A percentile compares a stretch with the other conserved stretches of the same genome.
These are phyloP conservation scores for Pseudogymnoascus sp. DNA, from an alignment of 2,329 filamentous ascomycete genomes.

Conservation along the genomic window DNA sequence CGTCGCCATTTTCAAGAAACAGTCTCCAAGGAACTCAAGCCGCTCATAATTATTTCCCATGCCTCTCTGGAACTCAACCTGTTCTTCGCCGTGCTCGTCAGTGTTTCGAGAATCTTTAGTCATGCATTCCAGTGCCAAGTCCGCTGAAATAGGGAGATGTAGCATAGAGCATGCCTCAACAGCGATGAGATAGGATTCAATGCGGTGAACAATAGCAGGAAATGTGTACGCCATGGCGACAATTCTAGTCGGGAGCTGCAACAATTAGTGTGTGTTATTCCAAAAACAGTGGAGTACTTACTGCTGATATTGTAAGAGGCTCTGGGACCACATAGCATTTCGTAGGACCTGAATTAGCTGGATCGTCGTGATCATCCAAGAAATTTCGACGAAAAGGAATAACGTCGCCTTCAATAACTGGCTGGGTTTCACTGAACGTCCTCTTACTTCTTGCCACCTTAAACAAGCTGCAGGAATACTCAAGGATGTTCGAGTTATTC, in stretches of 20 bases:
- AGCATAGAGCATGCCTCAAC: constrained; percentile 63
- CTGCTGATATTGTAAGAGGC: constrained; percentile 65
- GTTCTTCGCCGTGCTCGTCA: constrained; percentile 58
- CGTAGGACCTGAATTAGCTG: constrained; percentile 26
- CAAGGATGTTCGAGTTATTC: constrained; percentile 56
- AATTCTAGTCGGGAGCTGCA: constrained; percentile 57
- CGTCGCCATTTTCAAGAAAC: constrained; percentile 91
- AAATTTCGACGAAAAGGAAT: constrained; percentile 75
- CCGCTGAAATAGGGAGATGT: constrained; percentile 53
- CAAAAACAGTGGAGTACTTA: constrained; percentile 36
- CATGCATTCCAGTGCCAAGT: constrained; percentile 74
- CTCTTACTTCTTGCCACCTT: constrained; percentile 45
- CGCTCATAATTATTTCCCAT: constrained; percentile 96
- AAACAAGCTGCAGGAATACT: constrained; percentile 75
- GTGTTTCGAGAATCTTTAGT: constrained; percentile 88
- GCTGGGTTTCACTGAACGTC: constrained; percentile 58
- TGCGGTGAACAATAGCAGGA: constrained; percentile 73
- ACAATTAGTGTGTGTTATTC: not conserved
- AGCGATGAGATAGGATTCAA: constrained; percentile 75
- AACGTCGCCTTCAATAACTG: constrained; percentile 68
- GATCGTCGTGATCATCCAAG: constrained; percentile 53
- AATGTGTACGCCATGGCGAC: constrained; percentile 67
- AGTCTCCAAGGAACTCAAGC: constrained; percentile 86
- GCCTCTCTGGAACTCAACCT: constrained; percentile 67
- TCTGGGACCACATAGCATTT: constrained; percentile 67